These are phyloP conservation scores for Beauveria varroae DNA, from an alignment of 2,329 filamentous ascomycete species.

Conservation along the genomic window DNA sequence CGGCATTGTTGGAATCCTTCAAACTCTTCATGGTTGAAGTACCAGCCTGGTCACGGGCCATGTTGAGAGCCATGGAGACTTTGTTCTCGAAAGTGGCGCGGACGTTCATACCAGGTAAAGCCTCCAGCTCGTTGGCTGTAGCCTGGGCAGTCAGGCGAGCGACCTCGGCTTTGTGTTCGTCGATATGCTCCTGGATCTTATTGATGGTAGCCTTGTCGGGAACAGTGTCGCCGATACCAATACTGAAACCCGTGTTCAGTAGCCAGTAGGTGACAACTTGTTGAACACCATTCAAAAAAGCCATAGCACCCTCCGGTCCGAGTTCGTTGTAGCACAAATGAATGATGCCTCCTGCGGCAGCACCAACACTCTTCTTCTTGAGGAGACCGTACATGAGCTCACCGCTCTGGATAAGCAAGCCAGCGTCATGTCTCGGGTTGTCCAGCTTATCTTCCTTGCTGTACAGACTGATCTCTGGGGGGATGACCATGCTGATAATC, in stretches of 20 bases:
- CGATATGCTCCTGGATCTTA: slow-evolving; percentile 76
- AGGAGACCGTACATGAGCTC: slow-evolving; percentile 86
- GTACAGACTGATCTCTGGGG: slow-evolving; percentile 74
- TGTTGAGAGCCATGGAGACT: slow-evolving; percentile 89
- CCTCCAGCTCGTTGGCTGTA: slow-evolving; percentile 79
- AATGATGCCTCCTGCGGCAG: slow-evolving; percentile 81
- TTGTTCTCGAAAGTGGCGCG: slow-evolving; percentile 97
- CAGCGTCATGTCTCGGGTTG: slow-evolving; percentile 64
- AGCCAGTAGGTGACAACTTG: slow-evolving; percentile 97
- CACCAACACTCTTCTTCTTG: slow-evolving; percentile 91
- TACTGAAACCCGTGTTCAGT: slow-evolving; percentile 91
- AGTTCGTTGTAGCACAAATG: slow-evolving; percentile 96
- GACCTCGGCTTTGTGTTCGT: slow-evolving; percentile 75
- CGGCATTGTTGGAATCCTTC: slow-evolving; percentile 93
- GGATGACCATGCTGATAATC: slow-evolving; percentile 88
- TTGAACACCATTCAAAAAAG: slow-evolving; percentile 93
- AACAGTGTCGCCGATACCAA: slow-evolving; percentile 97
- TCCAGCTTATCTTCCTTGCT: slow-evolving; percentile 55
- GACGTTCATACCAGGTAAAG: slow-evolving; percentile 96
- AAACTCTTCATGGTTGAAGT: slow-evolving; percentile 84
- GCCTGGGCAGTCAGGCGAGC: slow-evolving; percentile 67
- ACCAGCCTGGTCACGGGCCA: slow-evolving; percentile 93
- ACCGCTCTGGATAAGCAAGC: slow-evolving; percentile 75
- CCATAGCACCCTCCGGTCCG: slow-evolving; percentile 76
- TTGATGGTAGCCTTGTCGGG: slow-evolving; percentile 79